Percentiles rank a stretch among this genome's conserved stretches.
Conservation (phyloP, 2,329 filamentous ascomycete species). For the Gyromitra esculenta region DNA sequence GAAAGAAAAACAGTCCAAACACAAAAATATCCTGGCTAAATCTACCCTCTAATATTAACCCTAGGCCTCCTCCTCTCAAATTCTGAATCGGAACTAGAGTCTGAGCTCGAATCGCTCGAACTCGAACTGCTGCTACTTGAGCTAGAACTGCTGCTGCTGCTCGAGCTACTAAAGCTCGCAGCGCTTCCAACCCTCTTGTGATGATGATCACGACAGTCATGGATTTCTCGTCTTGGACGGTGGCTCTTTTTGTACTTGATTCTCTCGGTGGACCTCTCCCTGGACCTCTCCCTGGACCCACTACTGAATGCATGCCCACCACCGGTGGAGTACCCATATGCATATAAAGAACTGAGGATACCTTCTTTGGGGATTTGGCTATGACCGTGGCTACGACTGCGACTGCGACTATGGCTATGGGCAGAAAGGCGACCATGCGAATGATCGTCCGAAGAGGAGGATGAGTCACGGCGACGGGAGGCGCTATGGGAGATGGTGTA, state of each 20-base stretch:
- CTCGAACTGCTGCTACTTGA: constrained; percentile 41
- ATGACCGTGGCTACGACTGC: not conserved
- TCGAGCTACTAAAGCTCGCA: constrained; percentile 30
- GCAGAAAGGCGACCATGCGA: constrained; percentile 15
- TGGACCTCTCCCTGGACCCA: constrained; percentile 30
- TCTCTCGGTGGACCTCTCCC: constrained; percentile 19
- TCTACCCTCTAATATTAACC: not conserved
- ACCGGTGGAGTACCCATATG: constrained; percentile 54
- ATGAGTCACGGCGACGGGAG: constrained; percentile 43
- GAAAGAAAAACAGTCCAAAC: constrained; percentile 4
- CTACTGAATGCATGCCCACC: constrained; percentile 51
- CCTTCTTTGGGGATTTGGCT: constrained; percentile 31
- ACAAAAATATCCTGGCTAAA: not conserved
- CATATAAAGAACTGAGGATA: constrained; percentile 44
- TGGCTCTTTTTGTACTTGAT: constrained; percentile 26
- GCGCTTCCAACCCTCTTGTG: constrained; percentile 41
- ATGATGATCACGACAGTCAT: constrained; percentile 31
- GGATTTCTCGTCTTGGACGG: constrained; percentile 6
- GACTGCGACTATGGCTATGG: constrained; percentile 28
- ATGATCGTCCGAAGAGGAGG: constrained; percentile 31
- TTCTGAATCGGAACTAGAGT: constrained; percentile 39
- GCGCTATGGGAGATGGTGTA: constrained; percentile 31
- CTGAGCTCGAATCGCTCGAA: constrained; percentile 44
- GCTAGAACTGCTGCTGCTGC: constrained; percentile 27
- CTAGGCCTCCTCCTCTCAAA: not conserved